Conservation (phyloP, 2,329 filamentous ascomycete genomes). For the Exophiala alcalophila region DNA sequence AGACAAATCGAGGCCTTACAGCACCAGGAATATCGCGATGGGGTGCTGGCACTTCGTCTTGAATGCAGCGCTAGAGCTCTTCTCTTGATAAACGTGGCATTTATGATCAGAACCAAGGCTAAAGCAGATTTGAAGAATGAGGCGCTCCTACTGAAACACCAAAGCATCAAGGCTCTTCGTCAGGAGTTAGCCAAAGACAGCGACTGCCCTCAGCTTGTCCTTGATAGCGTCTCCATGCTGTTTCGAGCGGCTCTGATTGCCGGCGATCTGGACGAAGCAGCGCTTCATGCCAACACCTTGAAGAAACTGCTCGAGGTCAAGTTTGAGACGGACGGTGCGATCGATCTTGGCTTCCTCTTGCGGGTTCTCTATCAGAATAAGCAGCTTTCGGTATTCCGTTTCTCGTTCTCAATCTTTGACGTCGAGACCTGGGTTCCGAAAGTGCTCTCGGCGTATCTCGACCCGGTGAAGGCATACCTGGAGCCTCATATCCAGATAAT, state of each 20-base stretch:
- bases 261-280: conserved; percentile 4
- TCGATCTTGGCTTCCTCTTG: conserved; percentile 1
- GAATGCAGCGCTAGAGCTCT: conserved; percentile 3
- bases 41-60: not conserved
- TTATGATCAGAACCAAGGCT: conserved; percentile 1
- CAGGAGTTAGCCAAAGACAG: not conserved
- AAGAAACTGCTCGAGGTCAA: conserved; percentile 1
- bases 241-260: conserved; percentile 2
- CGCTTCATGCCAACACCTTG: not conserved
- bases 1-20: not conserved
- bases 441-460: conserved; percentile 1
- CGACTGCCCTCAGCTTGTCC: not conserved
- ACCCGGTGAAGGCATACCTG: conserved; percentile 1
- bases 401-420: not conserved
- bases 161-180: conserved; percentile 1
- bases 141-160: conserved; percentile 1
- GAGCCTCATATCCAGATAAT: not conserved
- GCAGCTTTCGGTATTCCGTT: conserved; percentile 2
- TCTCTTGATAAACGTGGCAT: not conserved
- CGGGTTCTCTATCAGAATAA: conserved; percentile 3
- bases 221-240: conserved; percentile 1
- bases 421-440: conserved; percentile 1
- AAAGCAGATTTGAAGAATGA: not conserved
- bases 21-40: conserved; percentile 1
- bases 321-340: not conserved